phyloP scores from a whole-genome alignment of 176 grass and related monocot genomes.

The Microstegium vimineum region DNA sequence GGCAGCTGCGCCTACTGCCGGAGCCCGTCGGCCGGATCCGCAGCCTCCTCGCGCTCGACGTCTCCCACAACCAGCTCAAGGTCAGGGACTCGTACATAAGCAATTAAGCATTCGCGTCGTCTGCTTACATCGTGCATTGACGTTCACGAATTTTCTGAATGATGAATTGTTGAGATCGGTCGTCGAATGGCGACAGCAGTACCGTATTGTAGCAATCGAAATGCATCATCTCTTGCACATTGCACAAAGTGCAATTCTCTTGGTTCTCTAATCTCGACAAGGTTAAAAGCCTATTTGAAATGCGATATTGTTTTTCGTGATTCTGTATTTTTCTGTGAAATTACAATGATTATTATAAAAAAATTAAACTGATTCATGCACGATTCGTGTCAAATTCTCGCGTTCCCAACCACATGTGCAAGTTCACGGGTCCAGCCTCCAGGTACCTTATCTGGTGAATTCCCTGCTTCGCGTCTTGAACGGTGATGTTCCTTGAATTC shows the following conservation, averaged over 20 bases:
- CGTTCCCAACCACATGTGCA: no score
- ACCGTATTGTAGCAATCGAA: not conserved
- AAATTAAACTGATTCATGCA: no score
- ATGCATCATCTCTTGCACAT: not conserved
- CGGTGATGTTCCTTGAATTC: not conserved
- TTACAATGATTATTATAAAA: no score
- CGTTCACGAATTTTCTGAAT: not conserved
- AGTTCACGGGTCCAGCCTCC: no score
- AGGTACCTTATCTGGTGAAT: no score
- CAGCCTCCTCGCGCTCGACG: slow-evolving; percentile 58
- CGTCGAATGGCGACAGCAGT: not conserved
- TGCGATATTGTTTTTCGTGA: no score
- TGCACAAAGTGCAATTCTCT: no score
- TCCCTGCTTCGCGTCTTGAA: not conserved
- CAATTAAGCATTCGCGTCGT: not conserved
- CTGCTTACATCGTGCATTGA: not conserved
- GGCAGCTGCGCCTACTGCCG: slow-evolving; percentile 54
- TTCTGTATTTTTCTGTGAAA: no score
- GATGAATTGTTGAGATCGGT: not conserved
- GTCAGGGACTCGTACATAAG: slow-evolving; percentile 39
- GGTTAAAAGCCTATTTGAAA: no score
- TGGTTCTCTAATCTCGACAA: no score
- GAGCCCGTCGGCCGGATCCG: slow-evolving; percentile 52
- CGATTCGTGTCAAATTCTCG: not conserved
- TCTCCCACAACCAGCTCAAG: slow-evolving; percentile 72